phyloP scores from a whole-genome alignment of 1,284 basidiomycete genomes.

The Boletus hoseneyae region DNA sequence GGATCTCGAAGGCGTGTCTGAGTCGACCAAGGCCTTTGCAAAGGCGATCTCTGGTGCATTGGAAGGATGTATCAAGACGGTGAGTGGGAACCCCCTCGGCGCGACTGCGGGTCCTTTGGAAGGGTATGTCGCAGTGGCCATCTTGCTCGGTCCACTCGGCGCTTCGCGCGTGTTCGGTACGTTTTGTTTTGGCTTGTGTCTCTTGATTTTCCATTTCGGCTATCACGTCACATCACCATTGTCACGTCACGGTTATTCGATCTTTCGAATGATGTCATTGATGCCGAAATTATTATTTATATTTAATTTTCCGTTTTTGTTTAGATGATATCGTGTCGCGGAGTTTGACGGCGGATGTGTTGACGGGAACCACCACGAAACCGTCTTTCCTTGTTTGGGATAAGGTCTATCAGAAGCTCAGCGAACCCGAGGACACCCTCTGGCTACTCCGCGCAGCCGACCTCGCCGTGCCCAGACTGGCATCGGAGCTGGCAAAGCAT shows the following conservation, averaged over 20 bases:
- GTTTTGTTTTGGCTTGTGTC: slow-evolving; percentile 23
- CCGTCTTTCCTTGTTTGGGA: slow-evolving; percentile 87
- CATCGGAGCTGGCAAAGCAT: slow-evolving; percentile 53
- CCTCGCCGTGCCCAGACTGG: slow-evolving; percentile 49
- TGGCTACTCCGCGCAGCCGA: slow-evolving; percentile 78
- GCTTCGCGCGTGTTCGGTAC: slow-evolving; percentile 52
- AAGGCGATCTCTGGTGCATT: slow-evolving; percentile 56
- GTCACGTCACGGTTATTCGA: not conserved
- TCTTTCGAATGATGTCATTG: slow-evolving; percentile 9
- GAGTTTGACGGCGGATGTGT: slow-evolving; percentile 43
- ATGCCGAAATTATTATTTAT: not conserved
- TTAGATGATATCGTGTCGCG: slow-evolving; percentile 32
- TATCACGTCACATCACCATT: not conserved
- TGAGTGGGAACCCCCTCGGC: slow-evolving; percentile 55
- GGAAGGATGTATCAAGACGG: slow-evolving; percentile 68
- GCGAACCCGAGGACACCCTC: slow-evolving; percentile 60
- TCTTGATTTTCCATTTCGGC: not conserved
- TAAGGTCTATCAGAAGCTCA: slow-evolving; percentile 77
- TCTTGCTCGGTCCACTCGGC: slow-evolving; percentile 62
- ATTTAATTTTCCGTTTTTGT: not conserved
- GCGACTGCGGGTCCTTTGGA: slow-evolving; percentile 69
- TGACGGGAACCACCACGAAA: slow-evolving; percentile 52
- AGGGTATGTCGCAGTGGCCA: slow-evolving; percentile 75
- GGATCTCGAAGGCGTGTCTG: slow-evolving; percentile 28
- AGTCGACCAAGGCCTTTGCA: slow-evolving; percentile 43